Conservation (phyloP, 768 basidiomycete genomes). For the Collybia mongolica region DNA sequence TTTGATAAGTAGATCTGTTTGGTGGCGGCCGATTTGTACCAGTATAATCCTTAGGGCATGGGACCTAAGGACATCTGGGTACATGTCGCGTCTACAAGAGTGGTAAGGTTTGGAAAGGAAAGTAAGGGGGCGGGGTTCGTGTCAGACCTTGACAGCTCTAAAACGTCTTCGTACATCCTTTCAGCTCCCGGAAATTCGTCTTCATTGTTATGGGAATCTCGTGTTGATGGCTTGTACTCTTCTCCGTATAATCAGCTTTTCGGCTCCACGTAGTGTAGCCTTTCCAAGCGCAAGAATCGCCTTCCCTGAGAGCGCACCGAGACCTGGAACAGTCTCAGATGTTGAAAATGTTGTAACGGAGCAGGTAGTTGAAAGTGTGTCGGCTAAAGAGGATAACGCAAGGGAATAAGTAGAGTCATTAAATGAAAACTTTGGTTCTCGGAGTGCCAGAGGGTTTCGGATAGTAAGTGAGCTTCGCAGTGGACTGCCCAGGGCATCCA, state of each 20-base stretch:
- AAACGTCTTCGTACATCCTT: constrained; percentile 22
- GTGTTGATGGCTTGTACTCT: constrained; percentile 14
- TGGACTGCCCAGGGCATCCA: no score
- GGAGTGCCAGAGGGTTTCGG: no score
- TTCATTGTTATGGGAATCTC: constrained; percentile 15
- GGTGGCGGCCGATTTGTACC: constrained; percentile 7
- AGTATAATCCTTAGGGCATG: constrained; percentile 7
- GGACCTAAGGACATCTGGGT: constrained; percentile 1
- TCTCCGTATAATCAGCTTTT: constrained; percentile 19
- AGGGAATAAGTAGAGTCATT: no score
- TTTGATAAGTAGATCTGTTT: constrained; percentile 5
- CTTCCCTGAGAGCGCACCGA: constrained; percentile 23
- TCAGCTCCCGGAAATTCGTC: constrained; percentile 11
- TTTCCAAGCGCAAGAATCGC: constrained; percentile 25
- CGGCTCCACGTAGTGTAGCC: constrained; percentile 21
- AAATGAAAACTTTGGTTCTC: no score
- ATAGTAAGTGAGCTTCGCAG: no score
- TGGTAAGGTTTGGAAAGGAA: background rate
- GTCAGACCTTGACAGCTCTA: constrained; percentile 21
- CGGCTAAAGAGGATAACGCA: no score
- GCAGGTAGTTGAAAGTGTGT: no score
- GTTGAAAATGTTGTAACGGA: constrained; percentile 1
- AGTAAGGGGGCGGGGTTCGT: background rate
- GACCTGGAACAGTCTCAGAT: constrained; percentile 17
- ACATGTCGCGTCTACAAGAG: constrained; percentile 1